Conservation (phyloP, 768 basidiomycete genomes). For the Brasilioporus rufonigricans region DNA sequence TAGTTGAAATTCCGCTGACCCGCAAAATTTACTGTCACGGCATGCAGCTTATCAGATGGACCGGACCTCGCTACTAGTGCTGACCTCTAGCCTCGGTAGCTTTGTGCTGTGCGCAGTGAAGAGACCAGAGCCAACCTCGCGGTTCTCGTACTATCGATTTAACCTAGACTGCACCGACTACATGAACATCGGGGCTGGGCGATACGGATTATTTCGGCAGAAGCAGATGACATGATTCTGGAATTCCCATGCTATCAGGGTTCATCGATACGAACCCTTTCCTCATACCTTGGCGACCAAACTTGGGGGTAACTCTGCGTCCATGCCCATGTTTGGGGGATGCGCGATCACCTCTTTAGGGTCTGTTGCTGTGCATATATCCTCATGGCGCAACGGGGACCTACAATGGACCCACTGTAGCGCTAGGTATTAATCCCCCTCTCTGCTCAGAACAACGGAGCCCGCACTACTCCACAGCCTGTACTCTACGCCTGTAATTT, state of each 20-base stretch:
- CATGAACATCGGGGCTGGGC: too few species aligned
- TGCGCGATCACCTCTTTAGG: constrained; percentile 3
- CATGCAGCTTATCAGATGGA: too few species aligned
- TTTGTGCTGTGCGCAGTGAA: too few species aligned
- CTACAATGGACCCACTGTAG: constrained; percentile 18
- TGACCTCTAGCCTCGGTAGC: too few species aligned
- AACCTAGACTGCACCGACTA: too few species aligned
- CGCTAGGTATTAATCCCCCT: constrained; percentile 5
- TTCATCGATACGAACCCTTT: constrained; percentile 10
- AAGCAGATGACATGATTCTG: too few species aligned
- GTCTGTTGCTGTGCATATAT: neutral
- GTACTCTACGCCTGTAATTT: neutral
- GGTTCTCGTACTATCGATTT: too few species aligned
- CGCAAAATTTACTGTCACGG: too few species aligned
- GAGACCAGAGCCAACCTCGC: too few species aligned
- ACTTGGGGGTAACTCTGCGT: constrained; percentile 21
- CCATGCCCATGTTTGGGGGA: constrained; percentile 19
- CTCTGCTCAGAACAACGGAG: neutral
- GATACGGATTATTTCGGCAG: too few species aligned
- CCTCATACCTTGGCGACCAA: neutral
- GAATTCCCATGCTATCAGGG: constrained; percentile 18
- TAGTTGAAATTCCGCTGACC: too few species aligned
- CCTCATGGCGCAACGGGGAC: neutral
- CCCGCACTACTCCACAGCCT: neutral
- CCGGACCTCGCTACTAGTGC: too few species aligned